phyloP scores from a whole-genome alignment of 768 basidiomycete genomes.

The Pisolithus microcarpus region DNA sequence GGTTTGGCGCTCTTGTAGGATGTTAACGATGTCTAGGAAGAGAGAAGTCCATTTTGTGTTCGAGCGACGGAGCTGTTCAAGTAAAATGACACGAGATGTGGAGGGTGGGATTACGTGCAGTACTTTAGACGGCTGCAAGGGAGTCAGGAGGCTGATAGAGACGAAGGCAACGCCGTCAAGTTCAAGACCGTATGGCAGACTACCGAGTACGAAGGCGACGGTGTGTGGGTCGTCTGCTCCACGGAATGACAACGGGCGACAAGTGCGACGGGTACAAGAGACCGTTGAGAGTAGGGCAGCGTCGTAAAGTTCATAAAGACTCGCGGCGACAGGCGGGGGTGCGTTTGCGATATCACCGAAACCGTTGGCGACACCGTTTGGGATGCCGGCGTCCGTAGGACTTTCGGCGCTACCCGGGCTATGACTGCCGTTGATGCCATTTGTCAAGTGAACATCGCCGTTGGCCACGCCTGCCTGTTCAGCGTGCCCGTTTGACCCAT shows the following conservation, averaged over 20 bases:
- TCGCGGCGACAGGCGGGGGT: constrained; percentile 6
- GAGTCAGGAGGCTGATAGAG: constrained; percentile 59
- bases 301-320: constrained; percentile 56
- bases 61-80: constrained; percentile 75
- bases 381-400: background rate
- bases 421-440: background rate
- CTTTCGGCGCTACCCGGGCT: background rate
- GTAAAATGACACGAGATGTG: constrained; percentile 62
- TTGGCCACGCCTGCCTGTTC: background rate
- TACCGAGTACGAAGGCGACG: constrained; percentile 67
- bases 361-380: background rate
- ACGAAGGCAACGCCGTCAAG: constrained; percentile 59
- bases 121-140: constrained; percentile 53
- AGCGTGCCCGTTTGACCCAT: constrained; percentile 31
- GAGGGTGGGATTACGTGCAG: constrained; percentile 53
- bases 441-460: background rate
- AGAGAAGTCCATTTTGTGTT: constrained; percentile 83
- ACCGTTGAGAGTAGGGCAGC: constrained; percentile 60
- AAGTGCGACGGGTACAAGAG: constrained; percentile 51
- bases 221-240: constrained; percentile 57
- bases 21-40: constrained; percentile 73
- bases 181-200: constrained; percentile 32
- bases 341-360: constrained; percentile 15
- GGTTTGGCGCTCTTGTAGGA: constrained; percentile 53
- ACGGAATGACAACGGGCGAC: constrained; percentile 45